Base-by-base conservation (phyloP, 495 filamentous ascomycete genomes). In the Chaetomium fimeti region DNA sequence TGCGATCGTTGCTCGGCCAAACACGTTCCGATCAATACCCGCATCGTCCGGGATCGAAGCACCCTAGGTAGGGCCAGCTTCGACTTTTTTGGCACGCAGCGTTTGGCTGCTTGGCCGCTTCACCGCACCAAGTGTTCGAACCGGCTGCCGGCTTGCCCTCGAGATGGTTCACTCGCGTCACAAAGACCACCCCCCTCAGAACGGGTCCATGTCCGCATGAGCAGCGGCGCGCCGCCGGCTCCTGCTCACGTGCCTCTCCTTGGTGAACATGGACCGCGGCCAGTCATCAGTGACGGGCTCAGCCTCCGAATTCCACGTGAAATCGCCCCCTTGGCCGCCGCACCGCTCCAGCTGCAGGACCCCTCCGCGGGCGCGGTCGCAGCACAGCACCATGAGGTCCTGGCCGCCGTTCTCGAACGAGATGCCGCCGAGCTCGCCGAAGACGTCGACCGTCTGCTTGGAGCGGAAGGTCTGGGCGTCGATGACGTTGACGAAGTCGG, bases 391-490 rank as follows among this genome's bases (percentile, higher is more conserved):
- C 68, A 86, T 85, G 42, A 97, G 77, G 54, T 86, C 82, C 45
- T 82, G 77, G 5, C 93, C 93, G 64, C 88, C 90, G 24, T 87
- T 84, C 25, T 87, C 79, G 66, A 92, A 89, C 43, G 84, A 84
- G 3, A 91, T 82, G 4, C 93, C 93, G 4, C 86, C 91, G 29
- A 95, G 84, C 67, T 93, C 89, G 18, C 93, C 92, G 69, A 95
- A 96, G 70, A 96, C 88, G 66, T 92, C 90, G 3, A 96, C 76
- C 11, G 85, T 88, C 70, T 97, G 93, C 62, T 86, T 86, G 15
- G 82, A 81, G 11, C 78, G 74, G 73, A 85, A 92, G 13, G 82
- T 85, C 65, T 81, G 79, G 20, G 90, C 90, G 62, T 96, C 88
- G 63, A 96, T 86, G 40, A 97, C 78, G 42, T 84, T 86, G 56